A percentile compares a stretch with the other conserved stretches of the same genome.
Conservation (phyloP, 2,329 filamentous ascomycete genomes). For the Plenodomus tracheiphilus region DNA sequence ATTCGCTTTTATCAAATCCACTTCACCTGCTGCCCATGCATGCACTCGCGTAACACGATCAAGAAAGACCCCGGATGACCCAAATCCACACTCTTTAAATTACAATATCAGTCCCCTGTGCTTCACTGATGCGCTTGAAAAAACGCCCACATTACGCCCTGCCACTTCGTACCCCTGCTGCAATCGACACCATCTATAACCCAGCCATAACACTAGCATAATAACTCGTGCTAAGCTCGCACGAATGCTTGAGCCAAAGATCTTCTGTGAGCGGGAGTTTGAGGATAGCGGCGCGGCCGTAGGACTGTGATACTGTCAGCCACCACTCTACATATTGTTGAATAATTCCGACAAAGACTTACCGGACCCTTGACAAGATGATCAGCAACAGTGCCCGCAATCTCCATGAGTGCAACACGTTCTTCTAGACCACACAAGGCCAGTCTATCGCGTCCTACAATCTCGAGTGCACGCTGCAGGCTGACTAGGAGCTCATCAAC, state of each 20-base stretch:
- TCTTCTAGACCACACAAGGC: conserved; percentile 54
- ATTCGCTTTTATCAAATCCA: too few relatives aligned
- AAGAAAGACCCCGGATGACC: too few relatives aligned
- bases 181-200: too few relatives aligned
- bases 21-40: too few relatives aligned
- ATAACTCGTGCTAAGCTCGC: conserved; percentile 69
- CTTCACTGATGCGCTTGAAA: too few relatives aligned
- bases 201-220: conserved; percentile 60
- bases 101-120: too few relatives aligned
- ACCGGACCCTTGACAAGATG: conserved; percentile 57
- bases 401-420: conserved; percentile 77
- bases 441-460: conserved; percentile 44
- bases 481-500: conserved; percentile 36
- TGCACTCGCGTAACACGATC: too few relatives aligned
- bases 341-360: conserved; percentile 6
- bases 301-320: conserved; percentile 39
- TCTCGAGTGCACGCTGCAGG: conserved; percentile 42
- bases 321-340: conserved; percentile 15
- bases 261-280: conserved; percentile 72
- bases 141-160: too few relatives aligned
- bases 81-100: too few relatives aligned
- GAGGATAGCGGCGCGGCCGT: conserved; percentile 55
- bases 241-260: conserved; percentile 69
- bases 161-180: too few relatives aligned
- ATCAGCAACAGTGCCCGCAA: conserved; percentile 73